Evolutionary conservation across 345 rosid genomes (phyloP), one percentile per base, ranked within the genome.

Genomic region (Citrus australasica): DNA sequence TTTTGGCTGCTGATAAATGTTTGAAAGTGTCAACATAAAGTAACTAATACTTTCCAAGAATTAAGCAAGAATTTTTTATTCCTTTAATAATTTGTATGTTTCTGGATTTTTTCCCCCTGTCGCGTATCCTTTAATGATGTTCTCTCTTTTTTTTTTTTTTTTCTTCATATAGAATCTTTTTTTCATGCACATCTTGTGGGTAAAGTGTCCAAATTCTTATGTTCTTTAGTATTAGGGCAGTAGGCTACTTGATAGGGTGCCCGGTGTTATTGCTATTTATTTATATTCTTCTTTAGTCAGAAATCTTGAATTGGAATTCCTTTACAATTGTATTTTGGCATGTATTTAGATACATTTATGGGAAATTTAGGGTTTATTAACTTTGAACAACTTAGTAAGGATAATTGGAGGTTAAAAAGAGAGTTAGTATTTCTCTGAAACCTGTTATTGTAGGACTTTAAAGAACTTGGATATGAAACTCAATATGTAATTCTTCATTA

Each of bases 401-500:
- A 46, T 46, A 46, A 46, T 46, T 13, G 51, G 51, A 3, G 51
- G 51, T 46, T 46, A 46, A 46, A 10, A 46, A 46, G 51, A 40
- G 16, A 6, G 48, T 75, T 37, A 24, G 21, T 19, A 7, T 63
- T 9, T 42, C 38, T 64, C 51, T 5, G 30, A 7, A 48, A 42
- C 64, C 21, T 64, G 21, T 28, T 48, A 3, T 62, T 27, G 21
- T 27, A 21, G 25, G 61, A 40, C 77, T 62, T 42, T 9, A 30
- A 28, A 62, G 35, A 17, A 27, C 9, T 22, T 24, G 67, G 69
- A 32, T 9, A 59, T 37, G 58, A 60, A 40, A 42, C 59, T 56
- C 28, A 48, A 5, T 22, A 16, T 42, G 14, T 22, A 11, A 66
- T 38, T 42, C 76, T 53, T 13, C 60, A 82, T 86, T 77, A 66